Evolutionary conservation across 176 grass and related monocot species (phyloP), one percentile per base, ranked within the genome.

Genomic region (Tillandsia fasciculata): DNA sequence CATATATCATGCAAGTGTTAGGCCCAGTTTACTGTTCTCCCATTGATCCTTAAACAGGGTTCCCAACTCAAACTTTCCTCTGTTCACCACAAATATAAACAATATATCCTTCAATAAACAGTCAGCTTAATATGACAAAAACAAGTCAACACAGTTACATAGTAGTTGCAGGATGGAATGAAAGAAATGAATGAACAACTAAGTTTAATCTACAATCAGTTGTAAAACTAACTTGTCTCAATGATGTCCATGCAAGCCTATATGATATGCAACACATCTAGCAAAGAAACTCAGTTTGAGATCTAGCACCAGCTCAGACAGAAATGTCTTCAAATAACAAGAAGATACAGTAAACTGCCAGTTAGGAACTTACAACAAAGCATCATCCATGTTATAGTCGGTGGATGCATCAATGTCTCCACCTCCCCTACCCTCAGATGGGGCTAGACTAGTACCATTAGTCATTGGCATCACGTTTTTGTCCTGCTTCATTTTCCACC

Each of bases 401-500:
- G 93, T 97, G 70, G 82, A 90, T 79, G 93, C 89, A 74, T 97
- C 93, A 13, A 92, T 92, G 49, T 97, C 93, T 57, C 64, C 76
- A 78, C 57, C 80, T 47, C 89, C 89, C 70, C 86, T 90, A 2
- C 92, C 86, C 74, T 97, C 93, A 12, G 93, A 97, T 48, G 89
- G 93, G 76, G 93, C 86, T 65, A 90, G 83, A 84, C 89, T 97
- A 65, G 93, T 97, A 52, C 86, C 93, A 79, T 92, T 97, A 49
- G 86, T 83, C 82, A 89, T 97, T 64, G 93, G 88, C 74, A 85
- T 74, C 65, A 73, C 83, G 79, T 82, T 86, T 68, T 90, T 97
- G 49, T 92, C 93, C 77, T 93, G 89, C 68, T 97, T 97, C 89
- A 92, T 97, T 82, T 97, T 97, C 93, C 93, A 97, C 14, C 93